Evolutionary conservation across 352 stramenopile genomes (phyloP).

Genomic region (Proteromonas lacertae): DNA sequence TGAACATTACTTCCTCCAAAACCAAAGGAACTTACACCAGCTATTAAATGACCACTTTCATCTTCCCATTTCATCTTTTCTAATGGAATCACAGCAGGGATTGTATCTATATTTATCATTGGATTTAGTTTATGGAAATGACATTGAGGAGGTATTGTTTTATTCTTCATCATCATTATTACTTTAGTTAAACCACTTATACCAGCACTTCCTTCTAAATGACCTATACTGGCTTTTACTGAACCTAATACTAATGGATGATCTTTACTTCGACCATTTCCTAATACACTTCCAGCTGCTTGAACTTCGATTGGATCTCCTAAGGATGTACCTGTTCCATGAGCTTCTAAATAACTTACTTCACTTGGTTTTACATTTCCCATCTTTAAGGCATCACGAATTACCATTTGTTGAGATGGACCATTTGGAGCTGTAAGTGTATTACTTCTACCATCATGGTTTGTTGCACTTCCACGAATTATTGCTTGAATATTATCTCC

Average conservation of each 20-base stretch:
- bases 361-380: slow-evolving; percentile 1
- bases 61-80: too few species aligned
- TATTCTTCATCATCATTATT: slow-evolving; percentile 9
- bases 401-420: too few species aligned
- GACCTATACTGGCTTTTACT: slow-evolving; percentile 17
- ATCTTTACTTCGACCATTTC: slow-evolving; percentile 1
- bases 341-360: slow-evolving; percentile 13
- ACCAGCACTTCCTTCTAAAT: slow-evolving; percentile 13
- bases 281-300: slow-evolving; percentile 5
- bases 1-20: background rate
- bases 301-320: slow-evolving; percentile 15
- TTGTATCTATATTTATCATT: too few species aligned
- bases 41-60: background rate
- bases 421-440: too few species aligned
- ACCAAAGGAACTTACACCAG: too few species aligned
- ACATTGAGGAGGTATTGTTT: slow-evolving; percentile 7
- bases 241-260: slow-evolving; percentile 10
- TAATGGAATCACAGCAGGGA: too few species aligned
- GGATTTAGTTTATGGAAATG: slow-evolving; percentile 11
- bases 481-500: slow-evolving; percentile 1
- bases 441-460: slow-evolving; percentile 14
- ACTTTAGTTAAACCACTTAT: slow-evolving; percentile 13
- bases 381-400: slow-evolving; percentile 6
- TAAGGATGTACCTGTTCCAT: slow-evolving; percentile 15
- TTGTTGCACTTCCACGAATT: slow-evolving; percentile 3